These are phyloP conservation scores for Thalassiosira exigua DNA, from an alignment of 352 stramenopile species.

Conservation along the genomic window DNA sequence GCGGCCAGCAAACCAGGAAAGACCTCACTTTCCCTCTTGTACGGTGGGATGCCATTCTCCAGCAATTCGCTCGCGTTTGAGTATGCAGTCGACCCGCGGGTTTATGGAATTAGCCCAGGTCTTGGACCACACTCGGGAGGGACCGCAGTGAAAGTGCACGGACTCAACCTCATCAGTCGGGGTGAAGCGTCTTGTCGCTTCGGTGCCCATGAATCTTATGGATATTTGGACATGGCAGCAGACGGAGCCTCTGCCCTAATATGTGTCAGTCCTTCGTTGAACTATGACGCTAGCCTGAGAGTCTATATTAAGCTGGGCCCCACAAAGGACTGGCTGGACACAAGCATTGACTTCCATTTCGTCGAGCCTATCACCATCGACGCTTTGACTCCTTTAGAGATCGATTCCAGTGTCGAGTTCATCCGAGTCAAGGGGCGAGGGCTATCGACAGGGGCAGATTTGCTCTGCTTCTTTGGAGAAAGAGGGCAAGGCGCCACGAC, in stretches of 20 bases:
- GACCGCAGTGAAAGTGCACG: slow-evolving; percentile 11
- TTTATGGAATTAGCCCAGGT: slow-evolving; percentile 12
- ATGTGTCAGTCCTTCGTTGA: slow-evolving; percentile 19
- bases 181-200: slow-evolving; percentile 20
- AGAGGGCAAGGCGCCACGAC: not conserved
- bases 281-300: not conserved
- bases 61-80: slow-evolving; percentile 35
- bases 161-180: slow-evolving; percentile 34
- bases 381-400: slow-evolving; percentile 21
- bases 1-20: slow-evolving; percentile 3
- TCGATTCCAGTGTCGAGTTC: slow-evolving; percentile 3
- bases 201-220: slow-evolving; percentile 22
- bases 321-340: slow-evolving; percentile 26
- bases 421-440: slow-evolving; percentile 14
- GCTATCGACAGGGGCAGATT: slow-evolving; percentile 4
- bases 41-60: slow-evolving; percentile 11
- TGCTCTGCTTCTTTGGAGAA: slow-evolving; percentile 27
- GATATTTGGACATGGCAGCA: slow-evolving; percentile 33
- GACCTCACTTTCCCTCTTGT: slow-evolving; percentile 8
- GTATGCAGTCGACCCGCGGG: slow-evolving; percentile 19
- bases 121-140: slow-evolving; percentile 21
- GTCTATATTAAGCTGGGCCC: slow-evolving; percentile 25
- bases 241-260: slow-evolving; percentile 1
- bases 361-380: slow-evolving; percentile 23
- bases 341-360: slow-evolving; percentile 38